Evolutionary conservation across 139 green algal genomes (phyloP).

Genomic region (Asterochloris erici): DNA sequence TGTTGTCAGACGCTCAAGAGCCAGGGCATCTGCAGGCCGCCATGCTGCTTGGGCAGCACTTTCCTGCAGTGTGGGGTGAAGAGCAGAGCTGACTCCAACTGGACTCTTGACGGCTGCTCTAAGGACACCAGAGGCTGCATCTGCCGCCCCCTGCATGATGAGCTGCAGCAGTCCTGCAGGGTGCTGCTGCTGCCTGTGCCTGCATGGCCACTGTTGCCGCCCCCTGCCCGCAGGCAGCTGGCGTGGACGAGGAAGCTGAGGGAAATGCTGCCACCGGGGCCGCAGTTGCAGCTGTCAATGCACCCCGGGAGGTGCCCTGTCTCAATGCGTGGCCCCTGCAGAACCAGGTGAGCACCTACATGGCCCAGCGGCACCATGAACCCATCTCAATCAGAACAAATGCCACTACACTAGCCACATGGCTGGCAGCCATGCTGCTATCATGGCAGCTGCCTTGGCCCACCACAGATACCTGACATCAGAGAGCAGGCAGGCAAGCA

Average conservation of each 20-base stretch:
- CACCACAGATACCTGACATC: background rate
- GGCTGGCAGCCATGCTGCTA: background rate
- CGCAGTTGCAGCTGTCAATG: background rate
- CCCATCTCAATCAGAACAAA: background rate
- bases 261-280: background rate
- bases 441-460: background rate
- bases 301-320: background rate
- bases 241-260: constrained; percentile 9
- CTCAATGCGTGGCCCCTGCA: constrained; percentile 6
- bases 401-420: background rate
- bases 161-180: background rate
- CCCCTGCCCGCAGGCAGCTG: background rate
- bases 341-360: background rate
- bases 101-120: background rate
- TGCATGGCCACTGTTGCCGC: background rate
- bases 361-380: background rate
- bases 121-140: background rate
- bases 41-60: background rate
- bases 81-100: background rate
- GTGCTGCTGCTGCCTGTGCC: background rate
- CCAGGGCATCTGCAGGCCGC: no score
- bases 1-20: no score
- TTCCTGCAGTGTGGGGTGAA: background rate
- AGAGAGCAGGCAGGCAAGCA: background rate
- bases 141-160: no score